Evolutionary conservation across 495 filamentous ascomycete species (phyloP), one percentile per base, ranked within the genome.

Genomic region (Daldinia childiae): DNA sequence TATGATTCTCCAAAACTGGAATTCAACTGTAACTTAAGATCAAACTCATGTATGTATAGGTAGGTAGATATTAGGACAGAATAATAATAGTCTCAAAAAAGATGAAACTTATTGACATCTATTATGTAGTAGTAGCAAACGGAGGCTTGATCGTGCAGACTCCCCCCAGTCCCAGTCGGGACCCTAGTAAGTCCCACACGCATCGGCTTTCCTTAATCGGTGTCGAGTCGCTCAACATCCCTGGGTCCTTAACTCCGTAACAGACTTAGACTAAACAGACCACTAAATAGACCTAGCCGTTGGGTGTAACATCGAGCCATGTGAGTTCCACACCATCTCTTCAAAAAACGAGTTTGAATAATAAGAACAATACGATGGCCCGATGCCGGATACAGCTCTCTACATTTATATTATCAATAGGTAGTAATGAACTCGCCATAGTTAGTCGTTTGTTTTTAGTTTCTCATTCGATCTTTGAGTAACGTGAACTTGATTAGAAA

Each of bases 191-290:
- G 43, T 62, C 62, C 58, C 65, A 59, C 24, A 68, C 71, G 71
- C 71, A 63, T 73, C 71, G 71, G 71, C 71, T 73, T 73, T 65
- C 71, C 71, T 39, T 50, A 73, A 73, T 69, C 41, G 62, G 71
- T 58, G 52, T 69, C 57, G 41, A 68, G 41, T 66, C 61, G 48
- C 59, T 43, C 64, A 54, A 62, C 41, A 69, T 32, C 45, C 62
- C 52, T 48, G 56, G 39, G n/a, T 21, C 38, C 57, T 38, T 60
- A 60, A 58, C 52, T 41, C 60, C 66, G 60, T 63, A 55, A 69
- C 39, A 69, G 66, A 68, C 64, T 52, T 36, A 36, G 34, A 36
- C 34, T 67, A 36, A 4, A 36, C 34, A 36, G 34, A 36, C 34
- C 34, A 36, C 12, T 36, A 36, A 36, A 36, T 36, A 14, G 34